These are phyloP conservation scores for Suillus sp. DNA, from an alignment of 768 basidiomycete species.

Conservation along the genomic window DNA sequence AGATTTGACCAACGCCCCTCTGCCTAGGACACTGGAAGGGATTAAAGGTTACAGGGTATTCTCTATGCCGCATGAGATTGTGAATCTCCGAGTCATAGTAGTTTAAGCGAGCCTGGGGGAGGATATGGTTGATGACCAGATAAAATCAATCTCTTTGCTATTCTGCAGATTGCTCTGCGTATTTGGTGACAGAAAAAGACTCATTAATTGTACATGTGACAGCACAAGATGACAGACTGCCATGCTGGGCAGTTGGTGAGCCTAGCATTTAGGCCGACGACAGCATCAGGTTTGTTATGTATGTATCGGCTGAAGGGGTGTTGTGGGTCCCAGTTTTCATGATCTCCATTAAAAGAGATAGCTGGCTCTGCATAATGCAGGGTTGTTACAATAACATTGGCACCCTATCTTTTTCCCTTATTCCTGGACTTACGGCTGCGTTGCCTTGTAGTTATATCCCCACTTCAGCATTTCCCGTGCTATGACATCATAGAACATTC, in stretches of 20 bases:
- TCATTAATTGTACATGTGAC: conserved; percentile 26
- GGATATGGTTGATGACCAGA: conserved; percentile 28
- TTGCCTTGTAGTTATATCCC: no score
- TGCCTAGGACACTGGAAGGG: conserved; percentile 38
- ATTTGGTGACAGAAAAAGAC: conserved; percentile 38
- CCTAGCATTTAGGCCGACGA: conserved; percentile 45
- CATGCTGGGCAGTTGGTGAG: conserved; percentile 39
- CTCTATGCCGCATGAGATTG: conserved; percentile 27
- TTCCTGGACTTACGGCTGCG: no score
- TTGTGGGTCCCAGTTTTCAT: conserved; percentile 29
- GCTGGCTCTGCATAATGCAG: conserved; percentile 39
- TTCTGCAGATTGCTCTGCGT: conserved; percentile 39
- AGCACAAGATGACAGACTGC: conserved; percentile 37
- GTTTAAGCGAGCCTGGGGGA: conserved; percentile 22
- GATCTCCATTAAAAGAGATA: conserved; percentile 36
- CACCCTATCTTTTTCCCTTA: no score
- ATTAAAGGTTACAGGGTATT: conserved; percentile 33
- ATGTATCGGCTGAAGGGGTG: conserved; percentile 19
- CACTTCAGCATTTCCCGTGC: no score
- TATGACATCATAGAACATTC: no score
- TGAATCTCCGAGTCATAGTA: conserved; percentile 24
- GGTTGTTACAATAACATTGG: no score
- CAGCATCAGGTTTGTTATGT: conserved; percentile 39
- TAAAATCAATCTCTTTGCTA: conserved; percentile 30
- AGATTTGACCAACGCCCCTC: conserved; percentile 23